Conservation (phyloP, 1,284 basidiomycete genomes). For the Kwoniella shivajii region DNA sequence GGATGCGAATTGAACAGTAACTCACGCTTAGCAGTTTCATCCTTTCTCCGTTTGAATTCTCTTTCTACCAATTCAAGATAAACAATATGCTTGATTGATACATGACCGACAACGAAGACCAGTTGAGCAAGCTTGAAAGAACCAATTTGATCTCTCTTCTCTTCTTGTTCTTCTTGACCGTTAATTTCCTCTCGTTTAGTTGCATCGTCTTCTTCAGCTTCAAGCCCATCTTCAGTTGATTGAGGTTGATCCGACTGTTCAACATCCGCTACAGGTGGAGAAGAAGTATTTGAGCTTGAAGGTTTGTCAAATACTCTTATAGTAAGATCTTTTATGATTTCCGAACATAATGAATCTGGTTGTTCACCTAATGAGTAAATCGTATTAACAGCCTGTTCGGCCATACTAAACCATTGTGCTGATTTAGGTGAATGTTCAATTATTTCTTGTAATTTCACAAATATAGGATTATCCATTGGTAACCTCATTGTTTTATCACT, state of each 20-base stretch:
- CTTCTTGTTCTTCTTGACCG: conserved; percentile 10
- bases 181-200: conserved; percentile 16
- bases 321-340: conserved; percentile 80
- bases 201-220: conserved; percentile 7
- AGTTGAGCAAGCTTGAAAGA: conserved; percentile 87
- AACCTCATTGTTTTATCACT: conserved; percentile 83
- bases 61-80: conserved; percentile 96
- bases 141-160: conserved; percentile 64
- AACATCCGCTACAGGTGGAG: conserved; percentile 8
- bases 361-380: conserved; percentile 93
- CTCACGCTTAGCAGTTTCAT: conserved; percentile 76
- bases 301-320: conserved; percentile 63
- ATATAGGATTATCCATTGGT: conserved; percentile 85
- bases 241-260: conserved; percentile 11
- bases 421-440: conserved; percentile 75
- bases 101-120: conserved; percentile 91
- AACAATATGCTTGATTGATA: conserved; percentile 96
- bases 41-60: conserved; percentile 95
- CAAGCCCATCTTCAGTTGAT: conserved; percentile 4
- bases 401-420: conserved; percentile 94
- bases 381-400: conserved; percentile 95
- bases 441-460: conserved; percentile 75
- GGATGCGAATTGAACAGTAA: conserved; percentile 6
- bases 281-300: conserved; percentile 3
- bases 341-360: conserved; percentile 81